Conservation (phyloP, 2,329 filamentous ascomycete species). For the Penicillium sp. region DNA sequence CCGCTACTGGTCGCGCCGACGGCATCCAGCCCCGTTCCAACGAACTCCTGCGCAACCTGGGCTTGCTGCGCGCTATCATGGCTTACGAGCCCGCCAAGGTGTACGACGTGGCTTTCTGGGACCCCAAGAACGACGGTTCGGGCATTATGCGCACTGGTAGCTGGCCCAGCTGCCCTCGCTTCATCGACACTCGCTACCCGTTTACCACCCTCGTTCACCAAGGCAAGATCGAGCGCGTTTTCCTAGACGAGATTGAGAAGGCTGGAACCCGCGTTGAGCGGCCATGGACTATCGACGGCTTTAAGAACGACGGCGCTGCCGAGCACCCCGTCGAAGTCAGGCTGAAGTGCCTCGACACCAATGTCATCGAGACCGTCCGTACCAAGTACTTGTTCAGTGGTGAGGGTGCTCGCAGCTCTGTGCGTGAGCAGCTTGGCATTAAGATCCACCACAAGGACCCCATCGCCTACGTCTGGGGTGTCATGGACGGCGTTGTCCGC, state of each 20-base stretch:
- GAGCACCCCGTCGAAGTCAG: slow-evolving; percentile 80
- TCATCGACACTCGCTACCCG: slow-evolving; percentile 67
- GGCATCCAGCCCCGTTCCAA: slow-evolving; percentile 89
- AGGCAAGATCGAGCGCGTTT: slow-evolving; percentile 63
- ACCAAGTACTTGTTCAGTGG: slow-evolving; percentile 66
- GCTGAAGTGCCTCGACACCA: slow-evolving; percentile 75
- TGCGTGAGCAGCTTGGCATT: slow-evolving; percentile 66
- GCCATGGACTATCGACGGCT: slow-evolving; percentile 64
- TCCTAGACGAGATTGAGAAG: slow-evolving; percentile 63
- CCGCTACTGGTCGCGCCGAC: slow-evolving; percentile 81
- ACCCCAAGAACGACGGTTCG: slow-evolving; percentile 53
- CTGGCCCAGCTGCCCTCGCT: slow-evolving; percentile 87
- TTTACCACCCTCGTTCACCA: slow-evolving; percentile 66
- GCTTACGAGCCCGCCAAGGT: slow-evolving; percentile 83
- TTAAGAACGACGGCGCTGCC: slow-evolving; percentile 61
- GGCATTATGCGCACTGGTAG: slow-evolving; percentile 64
- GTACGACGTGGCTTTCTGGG: slow-evolving; percentile 70
- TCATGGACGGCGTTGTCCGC: slow-evolving; percentile 66
- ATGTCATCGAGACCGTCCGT: slow-evolving; percentile 64
- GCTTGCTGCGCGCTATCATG: slow-evolving; percentile 85
- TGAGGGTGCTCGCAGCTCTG: slow-evolving; percentile 63
- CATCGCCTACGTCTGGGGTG: slow-evolving; percentile 66
- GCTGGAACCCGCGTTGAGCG: slow-evolving; percentile 58
- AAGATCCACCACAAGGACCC: slow-evolving; percentile 65
- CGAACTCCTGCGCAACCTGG: slow-evolving; percentile 86